These are phyloP conservation scores for Tolypocladium tundrense DNA, from an alignment of 2,329 filamentous ascomycete species.

Conservation along the genomic window DNA sequence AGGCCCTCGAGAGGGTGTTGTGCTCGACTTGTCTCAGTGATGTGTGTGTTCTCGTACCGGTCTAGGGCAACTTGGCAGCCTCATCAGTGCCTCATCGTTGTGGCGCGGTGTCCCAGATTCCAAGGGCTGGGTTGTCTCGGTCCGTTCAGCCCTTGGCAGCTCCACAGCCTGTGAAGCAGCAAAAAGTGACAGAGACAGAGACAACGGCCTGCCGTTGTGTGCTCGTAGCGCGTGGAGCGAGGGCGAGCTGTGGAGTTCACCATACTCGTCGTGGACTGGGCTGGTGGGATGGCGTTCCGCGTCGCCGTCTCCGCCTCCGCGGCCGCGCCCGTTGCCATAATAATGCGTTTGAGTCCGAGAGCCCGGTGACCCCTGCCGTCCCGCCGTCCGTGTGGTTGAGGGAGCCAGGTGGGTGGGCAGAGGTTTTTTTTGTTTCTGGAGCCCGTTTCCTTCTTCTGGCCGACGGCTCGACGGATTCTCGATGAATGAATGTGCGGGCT, in stretches of 20 bases:
- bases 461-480: neutral
- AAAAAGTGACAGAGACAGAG: neutral
- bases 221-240: neutral
- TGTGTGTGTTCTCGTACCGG: too few species aligned
- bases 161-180: neutral
- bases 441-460: neutral
- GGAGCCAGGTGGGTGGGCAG: neutral
- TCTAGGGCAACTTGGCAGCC: neutral
- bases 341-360: neutral
- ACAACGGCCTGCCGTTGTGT: neutral
- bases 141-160: neutral
- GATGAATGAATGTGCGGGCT: neutral
- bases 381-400: conserved; percentile 1
- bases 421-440: neutral
- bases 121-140: neutral
- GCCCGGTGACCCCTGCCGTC: conserved; percentile 1
- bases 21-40: too few species aligned
- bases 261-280: neutral
- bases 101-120: neutral
- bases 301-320: conserved; percentile 1
- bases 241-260: neutral
- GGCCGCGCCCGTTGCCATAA: neutral
- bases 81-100: neutral
- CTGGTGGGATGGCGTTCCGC: neutral
- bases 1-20: neutral